phyloP scores from a whole-genome alignment of 441 rosid genomes.

The Jatropha podagrica region DNA sequence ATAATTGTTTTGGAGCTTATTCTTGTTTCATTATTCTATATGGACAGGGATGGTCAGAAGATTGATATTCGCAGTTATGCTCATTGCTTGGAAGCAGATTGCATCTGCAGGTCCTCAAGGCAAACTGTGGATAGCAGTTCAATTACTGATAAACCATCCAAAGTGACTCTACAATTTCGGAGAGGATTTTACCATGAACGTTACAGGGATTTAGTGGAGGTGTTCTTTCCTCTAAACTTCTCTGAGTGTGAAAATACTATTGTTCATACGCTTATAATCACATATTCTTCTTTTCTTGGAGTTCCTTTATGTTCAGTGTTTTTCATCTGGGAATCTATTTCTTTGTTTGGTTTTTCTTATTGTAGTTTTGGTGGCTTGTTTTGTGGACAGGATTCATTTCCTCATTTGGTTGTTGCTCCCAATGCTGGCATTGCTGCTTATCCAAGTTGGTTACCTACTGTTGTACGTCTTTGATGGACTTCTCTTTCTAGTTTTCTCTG shows the following conservation, averaged over 20 bases:
- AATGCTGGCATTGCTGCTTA: conserved; percentile 92
- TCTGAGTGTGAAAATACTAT: neutral
- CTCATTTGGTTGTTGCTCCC: conserved; percentile 73
- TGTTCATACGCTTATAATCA: neutral
- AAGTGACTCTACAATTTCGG: conserved; percentile 52
- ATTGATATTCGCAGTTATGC: conserved; percentile 44
- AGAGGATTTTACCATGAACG: conserved; percentile 78
- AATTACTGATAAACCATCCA: conserved; percentile 29
- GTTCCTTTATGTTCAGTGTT: neutral
- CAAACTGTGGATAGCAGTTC: conserved; percentile 19
- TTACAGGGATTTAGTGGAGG: conserved; percentile 62
- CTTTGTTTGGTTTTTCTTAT: conserved; percentile 6
- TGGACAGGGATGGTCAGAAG: conserved; percentile 65
- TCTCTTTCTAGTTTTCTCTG: neutral
- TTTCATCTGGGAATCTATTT: conserved; percentile 8
- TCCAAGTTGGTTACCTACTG: conserved; percentile 80
- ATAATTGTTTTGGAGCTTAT: neutral
- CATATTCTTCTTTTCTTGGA: conserved; percentile 6
- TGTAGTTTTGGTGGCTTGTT: conserved; percentile 16
- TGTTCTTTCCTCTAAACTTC: conserved; percentile 4
- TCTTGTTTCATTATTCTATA: conserved; percentile 12
- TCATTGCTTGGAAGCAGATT: conserved; percentile 56
- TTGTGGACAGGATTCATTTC: conserved; percentile 54
- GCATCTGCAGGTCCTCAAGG: conserved; percentile 52
- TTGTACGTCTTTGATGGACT: conserved; percentile 43